Base-by-base conservation (phyloP, 208 protist species). In the Crithidia fasciculata region DNA sequence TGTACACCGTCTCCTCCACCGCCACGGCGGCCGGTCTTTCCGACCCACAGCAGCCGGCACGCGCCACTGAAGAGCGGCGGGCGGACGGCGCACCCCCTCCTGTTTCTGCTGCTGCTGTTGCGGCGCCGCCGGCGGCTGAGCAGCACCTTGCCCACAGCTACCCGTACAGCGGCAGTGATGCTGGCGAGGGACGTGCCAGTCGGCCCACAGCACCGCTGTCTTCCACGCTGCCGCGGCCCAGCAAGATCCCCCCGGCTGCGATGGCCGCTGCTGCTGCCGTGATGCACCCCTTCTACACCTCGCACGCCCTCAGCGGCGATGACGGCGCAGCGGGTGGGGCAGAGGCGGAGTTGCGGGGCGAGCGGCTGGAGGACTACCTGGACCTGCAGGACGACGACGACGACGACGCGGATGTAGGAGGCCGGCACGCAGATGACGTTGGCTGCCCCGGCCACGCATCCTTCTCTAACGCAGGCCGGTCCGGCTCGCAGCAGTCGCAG, bases 331-430 rank as follows among this genome's bases (percentile, higher is more conserved):
- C 55, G 61, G 47, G 47, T 15, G 47, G 37, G 7, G 61, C 9
- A 49, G 9, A 69, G 40, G 54, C 54, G 39, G 64, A 69, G 52
- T 52, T 69, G 64, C 58, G 59, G 40, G n/a, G 64, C 4, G 64
- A 58, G 39, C 12, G 52, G 12, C 40, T 69, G 52, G 64, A 69
- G 53, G 52, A 69, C 64, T 69, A 69, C 53, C 41, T 69, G 52
- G 52, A 69, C 37, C 52, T 69, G 52, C 64, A 69, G 40, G 64
- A 69, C 18, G 64, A 69, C 10, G 64, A 69, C 40, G 63, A 47
- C 39, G 19, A 15, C 36, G 39, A 16, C 13, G 68, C 63, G 45
- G 57, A 63, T 49, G 40, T 47, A 40, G 60, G 18, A 37, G 56
- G 15, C 64, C n/a, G 62, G 19, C 28, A 19, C 13, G 12, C 9